These are phyloP conservation scores for Metschnikowia lachancei DNA, from an alignment of 805 yeast genomes.

Conservation along the genomic window DNA sequence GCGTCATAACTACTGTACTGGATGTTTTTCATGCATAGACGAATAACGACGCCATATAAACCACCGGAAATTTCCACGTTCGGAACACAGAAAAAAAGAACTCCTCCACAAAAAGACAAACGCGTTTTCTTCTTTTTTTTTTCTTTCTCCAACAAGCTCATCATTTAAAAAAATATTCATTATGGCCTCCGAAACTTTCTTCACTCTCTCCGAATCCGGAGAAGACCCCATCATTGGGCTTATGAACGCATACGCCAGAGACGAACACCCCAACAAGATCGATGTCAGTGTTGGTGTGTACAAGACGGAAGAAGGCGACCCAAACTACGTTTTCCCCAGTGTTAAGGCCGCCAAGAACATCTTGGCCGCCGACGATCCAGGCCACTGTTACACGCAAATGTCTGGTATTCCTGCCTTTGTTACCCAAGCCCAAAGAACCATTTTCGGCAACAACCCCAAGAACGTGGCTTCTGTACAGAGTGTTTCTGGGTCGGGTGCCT, in stretches of 20 bases:
- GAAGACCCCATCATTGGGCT: conserved; percentile 20
- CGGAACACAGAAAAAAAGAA: background rate
- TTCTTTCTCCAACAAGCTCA: background rate
- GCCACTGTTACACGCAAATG: conserved; percentile 45
- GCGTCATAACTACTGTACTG: conserved; percentile 4
- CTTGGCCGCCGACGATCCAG: conserved; percentile 35
- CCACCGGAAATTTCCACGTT: conserved; percentile 1
- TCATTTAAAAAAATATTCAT: too few species aligned
- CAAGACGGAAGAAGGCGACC: conserved; percentile 37
- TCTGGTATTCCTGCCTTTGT: conserved; percentile 40
- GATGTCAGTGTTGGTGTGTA: conserved; percentile 48
- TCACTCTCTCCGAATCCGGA: conserved; percentile 10
- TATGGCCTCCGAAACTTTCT: conserved; percentile 8
- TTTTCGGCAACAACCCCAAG: conserved; percentile 34
- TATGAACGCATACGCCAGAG: conserved; percentile 21
- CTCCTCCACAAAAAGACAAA: background rate
- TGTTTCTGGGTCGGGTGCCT: conserved; percentile 43
- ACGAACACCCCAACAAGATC: conserved; percentile 33
- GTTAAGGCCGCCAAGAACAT: conserved; percentile 36
- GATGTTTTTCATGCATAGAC: conserved; percentile 7
- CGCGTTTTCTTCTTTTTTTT: background rate
- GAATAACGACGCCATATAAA: conserved; percentile 4
- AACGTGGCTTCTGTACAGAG: conserved; percentile 38
- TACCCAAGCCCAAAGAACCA: conserved; percentile 32
- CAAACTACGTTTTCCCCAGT: conserved; percentile 36